Base-by-base conservation (phyloP, 768 basidiomycete species). In the Suillus plorans region DNA sequence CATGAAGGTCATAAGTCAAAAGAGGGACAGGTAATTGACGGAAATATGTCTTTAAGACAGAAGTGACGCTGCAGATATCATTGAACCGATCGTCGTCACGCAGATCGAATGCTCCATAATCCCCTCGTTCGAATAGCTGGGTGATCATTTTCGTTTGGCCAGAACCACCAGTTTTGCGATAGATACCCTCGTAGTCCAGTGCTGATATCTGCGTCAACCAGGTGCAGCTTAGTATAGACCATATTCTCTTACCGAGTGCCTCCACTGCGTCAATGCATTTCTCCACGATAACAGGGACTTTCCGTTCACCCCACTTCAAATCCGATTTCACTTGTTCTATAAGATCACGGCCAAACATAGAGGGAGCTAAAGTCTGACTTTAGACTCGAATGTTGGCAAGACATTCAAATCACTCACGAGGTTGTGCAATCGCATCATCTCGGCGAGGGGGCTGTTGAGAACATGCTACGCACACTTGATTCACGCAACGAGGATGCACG, bases 201-300 rank as follows among this genome's bases (percentile, higher is more conserved):
- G 92, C 96, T 93, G 60, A 60, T 37, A 37, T 36, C 59, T n/a
- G 34, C 14, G 64, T 68, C 37, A 70, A 18, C 37, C 5, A 31
- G 25, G 25, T 28, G 25, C 39, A 56, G 25, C 42, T 6, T 50
- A 28, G 18, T 20, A 16, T 3, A 50, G 31, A 25, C 12, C 42
- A 2, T 16, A 58, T 55, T 34, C 44, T 78, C 90, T 63, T 68
- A 95, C 95, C 96, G 65, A 87, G 81, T 6, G 83, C 79, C 70
- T 99, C 97, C 22, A 99, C 97, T 3, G 97, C 95, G 34, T 88
- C 87, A 68, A 99, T 96, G 71, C 97, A 99, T 75, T 98, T 98
- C 71, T 94, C 92, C 20, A 99, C 96, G 62, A 99, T 89, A 39
- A 94, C 78, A 16, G 97, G 97, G 1, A 97, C 84, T 63, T 81